Evolutionary conservation across 768 basidiomycete genomes (phyloP).

Genomic region (Lactarius sanguifluus): DNA sequence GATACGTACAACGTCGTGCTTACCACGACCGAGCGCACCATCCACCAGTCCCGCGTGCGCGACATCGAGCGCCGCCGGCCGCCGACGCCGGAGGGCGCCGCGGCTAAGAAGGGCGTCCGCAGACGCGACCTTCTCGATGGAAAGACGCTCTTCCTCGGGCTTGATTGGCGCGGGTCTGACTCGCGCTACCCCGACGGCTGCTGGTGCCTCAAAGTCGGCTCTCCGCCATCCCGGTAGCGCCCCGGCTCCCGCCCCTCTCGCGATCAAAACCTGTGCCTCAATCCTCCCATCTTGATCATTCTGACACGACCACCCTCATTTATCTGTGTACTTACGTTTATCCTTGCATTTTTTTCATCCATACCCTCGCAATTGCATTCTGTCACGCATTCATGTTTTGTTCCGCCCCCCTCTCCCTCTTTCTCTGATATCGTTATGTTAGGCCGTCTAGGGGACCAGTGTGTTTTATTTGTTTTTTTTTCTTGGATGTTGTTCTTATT

Average conservation of each 20-base stretch:
- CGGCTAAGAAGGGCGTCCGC: slow-evolving; percentile 45
- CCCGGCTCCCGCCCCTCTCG: not conserved
- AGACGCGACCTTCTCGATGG: slow-evolving; percentile 57
- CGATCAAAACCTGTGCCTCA: not conserved
- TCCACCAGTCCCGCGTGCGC: slow-evolving; percentile 29
- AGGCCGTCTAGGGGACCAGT: slow-evolving; percentile 28
- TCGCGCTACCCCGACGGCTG: slow-evolving; percentile 25
- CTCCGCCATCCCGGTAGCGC: slow-evolving; percentile 4
- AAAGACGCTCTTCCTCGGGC: slow-evolving; percentile 52
- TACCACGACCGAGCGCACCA: slow-evolving; percentile 44
- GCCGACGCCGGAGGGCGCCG: slow-evolving; percentile 36
- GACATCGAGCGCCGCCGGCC: slow-evolving; percentile 41
- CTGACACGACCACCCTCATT: not conserved
- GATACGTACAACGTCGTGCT: slow-evolving; percentile 47
- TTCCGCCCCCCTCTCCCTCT: not conserved
- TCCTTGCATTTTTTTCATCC: not conserved
- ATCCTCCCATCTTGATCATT: not conserved
- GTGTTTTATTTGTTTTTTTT: slow-evolving; percentile 1
- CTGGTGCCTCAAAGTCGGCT: slow-evolving; percentile 29
- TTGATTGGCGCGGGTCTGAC: slow-evolving; percentile 34
- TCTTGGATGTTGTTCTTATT: not conserved
- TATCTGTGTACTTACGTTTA: not conserved
- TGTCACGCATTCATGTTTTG: slow-evolving; percentile 6
- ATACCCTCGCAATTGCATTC: slow-evolving; percentile 4
- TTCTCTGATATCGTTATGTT: slow-evolving; percentile 22